These are phyloP conservation scores for Monosporozyma aquatica DNA, from an alignment of 805 yeast genomes.

Conservation along the genomic window DNA sequence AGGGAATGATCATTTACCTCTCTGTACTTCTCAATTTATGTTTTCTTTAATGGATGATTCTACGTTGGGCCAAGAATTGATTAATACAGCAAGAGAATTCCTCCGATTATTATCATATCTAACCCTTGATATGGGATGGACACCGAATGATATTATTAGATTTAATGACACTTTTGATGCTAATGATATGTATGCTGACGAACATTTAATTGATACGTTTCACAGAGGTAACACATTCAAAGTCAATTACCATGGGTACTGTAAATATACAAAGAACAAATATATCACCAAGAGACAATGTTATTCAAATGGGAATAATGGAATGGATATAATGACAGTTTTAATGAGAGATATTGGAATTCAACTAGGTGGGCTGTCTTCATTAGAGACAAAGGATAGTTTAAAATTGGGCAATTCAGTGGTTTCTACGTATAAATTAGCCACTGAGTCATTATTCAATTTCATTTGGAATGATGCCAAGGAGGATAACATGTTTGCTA, in stretches of 20 bases:
- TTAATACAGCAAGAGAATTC: constrained; percentile 20
- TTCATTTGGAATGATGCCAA: constrained; percentile 13
- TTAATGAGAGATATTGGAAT: constrained; percentile 26
- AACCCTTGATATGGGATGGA: constrained; percentile 26
- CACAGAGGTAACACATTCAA: constrained; percentile 14
- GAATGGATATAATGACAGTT: constrained; percentile 22
- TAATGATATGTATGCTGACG: constrained; percentile 16
- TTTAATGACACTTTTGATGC: neutral
- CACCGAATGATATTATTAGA: constrained; percentile 8
- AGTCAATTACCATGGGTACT: constrained; percentile 24
- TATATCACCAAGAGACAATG: constrained; percentile 12
- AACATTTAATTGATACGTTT: constrained; percentile 23
- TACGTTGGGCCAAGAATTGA: constrained; percentile 10
- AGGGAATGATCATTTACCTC: constrained; percentile 8
- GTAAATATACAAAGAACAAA: constrained; percentile 15
- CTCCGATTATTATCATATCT: constrained; percentile 23
- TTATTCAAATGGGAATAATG: constrained; percentile 12
- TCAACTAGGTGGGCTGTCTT: constrained; percentile 20
- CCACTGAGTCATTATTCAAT: constrained; percentile 14
- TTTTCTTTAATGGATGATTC: constrained; percentile 19
- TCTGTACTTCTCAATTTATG: constrained; percentile 25
- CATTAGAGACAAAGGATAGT: constrained; percentile 14
- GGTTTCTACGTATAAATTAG: constrained; percentile 18
- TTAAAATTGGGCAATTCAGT: constrained; percentile 20
- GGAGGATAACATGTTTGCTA: constrained; percentile 14